Base-by-base conservation (phyloP, 2,329 filamentous ascomycete species). In the Acarospora socialis region DNA sequence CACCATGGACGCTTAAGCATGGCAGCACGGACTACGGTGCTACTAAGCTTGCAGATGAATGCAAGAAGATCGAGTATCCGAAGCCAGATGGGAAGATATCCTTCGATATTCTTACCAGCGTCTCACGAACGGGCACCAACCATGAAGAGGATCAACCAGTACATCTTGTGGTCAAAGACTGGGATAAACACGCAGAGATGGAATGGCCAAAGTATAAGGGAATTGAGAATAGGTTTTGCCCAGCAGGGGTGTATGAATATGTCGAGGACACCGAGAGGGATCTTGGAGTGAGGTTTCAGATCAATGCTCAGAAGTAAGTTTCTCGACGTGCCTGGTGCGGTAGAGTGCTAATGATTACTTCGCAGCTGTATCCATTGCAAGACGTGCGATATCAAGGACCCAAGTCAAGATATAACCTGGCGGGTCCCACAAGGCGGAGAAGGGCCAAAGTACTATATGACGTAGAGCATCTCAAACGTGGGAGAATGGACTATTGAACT, bases 81-180 rank as follows among this genome's bases (percentile, higher is more conserved):
- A 98, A 95, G 63, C 90, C 90, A 1, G 90, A 98, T 53, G 84
- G 84, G 44, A 80, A 92, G 60, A 77, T 98, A 53, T 82, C 75
- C 42, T 98, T 98, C 51, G 90, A 98, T 53, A 92, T 98, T 43
- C 59, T 98, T 51, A 98, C 90, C 2, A 92, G 81, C 48, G 90
- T 98, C 9, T 92, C 80, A 44, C 75, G 90, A 35, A 95, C 90
- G 4, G 90, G 90, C 22, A 98, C 90, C 19, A 95, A 95, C 60
- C 90, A 98, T 58, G 90, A 95, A 57, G 90, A 98, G 60, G 90
- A 98, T 55, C 86, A 98, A 60, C 90, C 90, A 0, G 84, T 93
- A 30, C 90, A 98, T 57, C 63, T 98, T 47, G 83, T 93, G 57
- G 87, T 98, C 44, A 73, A 80, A 56, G 84, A 98, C 57, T 94